Evolutionary conservation across 1,284 basidiomycete genomes (phyloP).

Genomic region (Fomitopsis pinicola): DNA sequence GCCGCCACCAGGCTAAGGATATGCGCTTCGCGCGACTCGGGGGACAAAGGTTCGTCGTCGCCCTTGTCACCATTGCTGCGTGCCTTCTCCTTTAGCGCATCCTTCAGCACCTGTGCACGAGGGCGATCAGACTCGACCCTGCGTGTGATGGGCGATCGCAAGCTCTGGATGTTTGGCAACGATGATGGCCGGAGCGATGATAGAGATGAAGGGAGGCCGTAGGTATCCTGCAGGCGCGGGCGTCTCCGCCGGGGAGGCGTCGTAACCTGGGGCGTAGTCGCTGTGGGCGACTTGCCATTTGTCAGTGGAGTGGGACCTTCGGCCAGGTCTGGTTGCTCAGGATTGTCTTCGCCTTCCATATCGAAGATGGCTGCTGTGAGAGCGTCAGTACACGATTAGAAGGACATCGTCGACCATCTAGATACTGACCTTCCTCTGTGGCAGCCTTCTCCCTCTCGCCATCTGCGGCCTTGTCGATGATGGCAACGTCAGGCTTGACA

Average conservation of each 20-base stretch:
- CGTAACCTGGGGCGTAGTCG: constrained; percentile 11
- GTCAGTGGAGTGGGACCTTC: constrained; percentile 12
- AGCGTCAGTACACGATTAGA: constrained; percentile 5
- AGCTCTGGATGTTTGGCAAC: constrained; percentile 52
- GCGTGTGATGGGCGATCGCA: constrained; percentile 15
- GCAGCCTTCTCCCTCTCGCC: constrained; percentile 9
- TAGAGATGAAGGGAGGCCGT: constrained; percentile 51
- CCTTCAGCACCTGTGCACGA: constrained; percentile 14
- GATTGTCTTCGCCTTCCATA: constrained; percentile 36
- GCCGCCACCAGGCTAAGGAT: constrained; percentile 61
- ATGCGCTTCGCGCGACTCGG: constrained; percentile 47
- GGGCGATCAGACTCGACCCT: constrained; percentile 16
- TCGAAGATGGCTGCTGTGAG: constrained; percentile 63
- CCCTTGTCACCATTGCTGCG: constrained; percentile 4
- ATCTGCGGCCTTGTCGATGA: constrained; percentile 38
- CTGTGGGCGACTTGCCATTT: constrained; percentile 7
- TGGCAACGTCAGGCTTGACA: constrained; percentile 50
- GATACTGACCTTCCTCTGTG: neutral
- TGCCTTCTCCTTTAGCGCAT: neutral
- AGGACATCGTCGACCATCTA: neutral
- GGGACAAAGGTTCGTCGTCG: constrained; percentile 12
- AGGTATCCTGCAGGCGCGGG: constrained; percentile 25
- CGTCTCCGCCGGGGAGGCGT: constrained; percentile 20
- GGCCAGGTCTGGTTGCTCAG: constrained; percentile 10
- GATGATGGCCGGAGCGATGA: constrained; percentile 62